Percentiles rank a stretch among this genome's conserved stretches.
phyloP scores from a whole-genome alignment of 2,329 filamentous ascomycete species.

The Pseudofabraea citricarpa region DNA sequence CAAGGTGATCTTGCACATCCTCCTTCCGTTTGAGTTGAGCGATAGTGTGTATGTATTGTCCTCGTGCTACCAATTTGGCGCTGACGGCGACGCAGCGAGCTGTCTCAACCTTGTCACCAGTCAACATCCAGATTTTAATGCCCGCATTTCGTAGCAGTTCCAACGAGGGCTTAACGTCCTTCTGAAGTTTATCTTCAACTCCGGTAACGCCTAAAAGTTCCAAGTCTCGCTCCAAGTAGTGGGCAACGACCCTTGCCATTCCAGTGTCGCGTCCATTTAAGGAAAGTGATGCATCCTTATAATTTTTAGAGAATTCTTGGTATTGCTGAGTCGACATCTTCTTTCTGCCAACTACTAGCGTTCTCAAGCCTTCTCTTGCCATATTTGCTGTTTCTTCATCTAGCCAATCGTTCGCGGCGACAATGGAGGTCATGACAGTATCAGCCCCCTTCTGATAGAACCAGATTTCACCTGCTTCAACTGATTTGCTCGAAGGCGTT shows the following conservation, averaged over 20 bases:
- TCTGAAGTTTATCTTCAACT: slow-evolving; percentile 94
- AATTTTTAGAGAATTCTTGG: slow-evolving; percentile 68
- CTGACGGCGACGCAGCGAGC: slow-evolving; percentile 93
- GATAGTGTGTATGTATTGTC: slow-evolving; percentile 94
- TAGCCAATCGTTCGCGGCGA: slow-evolving; percentile 95
- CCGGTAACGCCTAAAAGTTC: slow-evolving; percentile 96
- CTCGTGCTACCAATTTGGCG: slow-evolving; percentile 86
- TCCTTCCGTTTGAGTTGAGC: slow-evolving; percentile 80
- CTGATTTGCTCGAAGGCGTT: slow-evolving; percentile 37
- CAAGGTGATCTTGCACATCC: slow-evolving; percentile 79
- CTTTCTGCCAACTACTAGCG: slow-evolving; percentile 91
- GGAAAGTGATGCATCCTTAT: slow-evolving; percentile 75
- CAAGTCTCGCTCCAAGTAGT: slow-evolving; percentile 80
- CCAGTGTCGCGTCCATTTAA: slow-evolving; percentile 75
- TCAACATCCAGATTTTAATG: slow-evolving; percentile 99
- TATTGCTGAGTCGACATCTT: slow-evolving; percentile 76
- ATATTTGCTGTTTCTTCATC: slow-evolving; percentile 99
- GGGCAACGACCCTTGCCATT: slow-evolving; percentile 74
- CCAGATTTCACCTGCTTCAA: slow-evolving; percentile 77
- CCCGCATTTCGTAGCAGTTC: slow-evolving; percentile 94
- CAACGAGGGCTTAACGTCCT: slow-evolving; percentile 90
- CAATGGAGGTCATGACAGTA: slow-evolving; percentile 95
- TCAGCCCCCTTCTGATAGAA: slow-evolving; percentile 99
- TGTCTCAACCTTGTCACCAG: slow-evolving; percentile 97
- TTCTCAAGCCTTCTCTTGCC: slow-evolving; percentile 92